Evolutionary conservation across 2,329 filamentous ascomycete species (phyloP), one percentile per base, ranked within the genome.

Genomic region (Tolypocladium sp.): DNA sequence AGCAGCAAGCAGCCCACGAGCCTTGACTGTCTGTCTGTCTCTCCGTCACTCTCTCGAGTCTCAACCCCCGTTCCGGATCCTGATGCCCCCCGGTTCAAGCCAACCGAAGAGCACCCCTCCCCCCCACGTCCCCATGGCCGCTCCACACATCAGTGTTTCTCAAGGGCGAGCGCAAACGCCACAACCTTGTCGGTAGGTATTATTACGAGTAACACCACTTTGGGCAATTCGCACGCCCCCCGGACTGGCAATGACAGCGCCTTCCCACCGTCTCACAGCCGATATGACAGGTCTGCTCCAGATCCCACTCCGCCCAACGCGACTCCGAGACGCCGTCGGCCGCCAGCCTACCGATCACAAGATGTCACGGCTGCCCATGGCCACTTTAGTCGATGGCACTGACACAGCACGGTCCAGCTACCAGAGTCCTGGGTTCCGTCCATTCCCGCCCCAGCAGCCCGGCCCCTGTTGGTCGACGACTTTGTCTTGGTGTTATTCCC

Each of bases 231-330:
- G 40, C 57, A 49, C 57, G 41, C 57, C 35, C 51, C 49, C 59
- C 33, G 35, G 25, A 27, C 58, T 58, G 52, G 63, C 57, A 66
- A 63, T 66, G 65, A 62, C 64, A 64, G 61, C 63, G 62, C 62
- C 49, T 61, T 57, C 58, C 57, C 56, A 55, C 59, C 64, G 69
- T 69, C 65, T 70, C 65, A 70, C 65, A 67, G 63, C 61, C 63
- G 65, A 73, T 71, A 67, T 72, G 70, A 73, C 70, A 73, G 64
- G 71, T 73, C 71, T 71, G 59, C 66, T 68, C 64, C 63, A 59
- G 55, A 58, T 35, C 59, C 62, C 52, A 64, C 62, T 63, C 59
- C 61, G 62, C 59, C 63, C 63, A 61, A 58, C 27, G 52, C 56
- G 55, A 41, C 35, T 49, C 66, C 59, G 60, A 68, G 58, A 65